Base-by-base conservation (phyloP, 176 grass and related monocot species). In the Cenchrus fungigraminus region DNA sequence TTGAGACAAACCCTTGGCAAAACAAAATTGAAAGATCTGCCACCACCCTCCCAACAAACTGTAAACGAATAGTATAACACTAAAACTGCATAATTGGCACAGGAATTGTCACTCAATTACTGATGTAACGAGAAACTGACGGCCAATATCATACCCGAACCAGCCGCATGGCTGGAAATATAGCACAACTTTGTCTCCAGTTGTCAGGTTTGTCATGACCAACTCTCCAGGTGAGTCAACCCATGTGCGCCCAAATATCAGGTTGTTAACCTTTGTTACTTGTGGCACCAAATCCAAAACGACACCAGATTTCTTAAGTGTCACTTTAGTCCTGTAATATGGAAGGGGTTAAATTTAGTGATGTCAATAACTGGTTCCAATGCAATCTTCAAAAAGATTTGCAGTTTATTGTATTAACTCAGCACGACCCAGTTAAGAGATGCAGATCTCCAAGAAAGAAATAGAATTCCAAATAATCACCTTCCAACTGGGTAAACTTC, bases 211-310 rank as follows among this genome's bases (percentile, higher is more conserved):
- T 71, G 88, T 92, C 84, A 97, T 59, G 51, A 99, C 68, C 97
- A 99, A 82, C 86, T 97, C 97, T 50, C 97, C 97, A 86, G 37
- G 73, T 56, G 97, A 90, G 52, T 99, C 97, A 57, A 92, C 62
- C 92, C 92, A 99, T 25, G 94, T 99, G 46, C 97, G 90, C 22
- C 97, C 97, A 88, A 99, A 99, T 79, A 97, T 99, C 45, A 99
- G 84, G 78, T 99, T 99, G 86, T 97, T 94, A 76, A 81, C 97
- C 79, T 94, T 97, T 42, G 97, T 92, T 58, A 14, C 84, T 12
- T 90, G 97, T 65, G 97, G 97, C 57, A 99, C 86, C 86, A 99
- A 89, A 86, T 94, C 97, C 66, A 99, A 82, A 49, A 91, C 76
- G 5, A 92, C 78, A 12, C 97, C 97, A 13, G 88, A 84, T 75